Evolutionary conservation across 495 filamentous ascomycete genomes (phyloP), one percentile per base, ranked within the genome.

Genomic region (Podospora tetraspora): DNA sequence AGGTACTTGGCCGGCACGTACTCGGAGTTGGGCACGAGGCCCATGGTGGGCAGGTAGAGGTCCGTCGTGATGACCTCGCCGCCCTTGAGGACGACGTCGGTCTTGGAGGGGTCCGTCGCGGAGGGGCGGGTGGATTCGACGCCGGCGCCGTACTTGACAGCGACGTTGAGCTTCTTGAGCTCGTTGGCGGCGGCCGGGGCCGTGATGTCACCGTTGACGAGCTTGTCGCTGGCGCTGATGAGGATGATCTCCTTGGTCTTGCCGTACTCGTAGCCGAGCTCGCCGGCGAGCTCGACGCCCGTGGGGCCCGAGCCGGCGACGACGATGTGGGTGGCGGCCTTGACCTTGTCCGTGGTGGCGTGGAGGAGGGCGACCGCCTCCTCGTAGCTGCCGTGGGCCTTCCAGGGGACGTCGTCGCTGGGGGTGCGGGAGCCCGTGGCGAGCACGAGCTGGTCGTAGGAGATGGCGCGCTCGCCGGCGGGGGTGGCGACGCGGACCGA

Each of bases 351-450:
- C 61, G 75, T 71, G 23, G 76, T 77, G 1, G 66, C 10, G 56
- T 75, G 37, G 12, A 84, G 68, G 12, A 71, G 62, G 10, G 64
- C 71, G 11, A 75, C 2, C 12, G 69, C 62, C 29, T 80, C 73
- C 63, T 81, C 79, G 69, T 81, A 78, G 52, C 72, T 76, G 70
- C 75, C 75, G 27, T 66, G 58, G 63, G 76, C 76, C 72, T 84
- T 84, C 82, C 82, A 84, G 7, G 82, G 82, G 57, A 79, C 69
- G 11, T 66, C 21, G 30, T 23, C 57, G 25, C 71, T 62, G 30
- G 74, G 81, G 43, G 92, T 92, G 79, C 96, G 91, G 23, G 94
- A 95, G 62, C 94, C 94, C 1, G 94, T 98, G 23, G 94, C 93
- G 9, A 98, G 85, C 25, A 98, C 89, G 0, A 97, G 89, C 61